Percentiles rank a stretch among this genome's conserved stretches.
Conservation (phyloP, 345 rosid species). For the Murraya paniculata region DNA sequence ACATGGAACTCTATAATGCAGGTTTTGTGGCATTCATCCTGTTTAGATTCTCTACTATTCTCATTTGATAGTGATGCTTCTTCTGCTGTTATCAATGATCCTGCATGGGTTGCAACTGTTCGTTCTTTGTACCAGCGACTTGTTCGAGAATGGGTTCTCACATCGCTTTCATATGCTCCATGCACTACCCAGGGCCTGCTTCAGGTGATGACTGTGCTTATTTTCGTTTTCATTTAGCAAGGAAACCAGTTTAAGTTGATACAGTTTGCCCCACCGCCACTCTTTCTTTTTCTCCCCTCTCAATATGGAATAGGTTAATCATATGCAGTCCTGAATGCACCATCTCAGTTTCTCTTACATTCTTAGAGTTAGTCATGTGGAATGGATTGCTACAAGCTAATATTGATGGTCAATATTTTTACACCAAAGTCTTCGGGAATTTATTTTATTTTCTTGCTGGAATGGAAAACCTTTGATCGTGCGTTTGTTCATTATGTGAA, state of each 20-base stretch:
- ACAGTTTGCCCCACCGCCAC: neutral
- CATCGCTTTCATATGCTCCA: conserved; percentile 93
- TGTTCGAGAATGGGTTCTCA: conserved; percentile 88
- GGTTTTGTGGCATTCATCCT: conserved; percentile 97
- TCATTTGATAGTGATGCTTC: conserved; percentile 67
- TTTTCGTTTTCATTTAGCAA: neutral
- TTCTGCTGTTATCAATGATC: conserved; percentile 80
- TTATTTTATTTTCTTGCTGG: neutral
- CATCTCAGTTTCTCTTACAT: neutral
- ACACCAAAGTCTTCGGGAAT: neutral
- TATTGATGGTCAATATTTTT: neutral
- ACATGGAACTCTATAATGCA: conserved; percentile 35
- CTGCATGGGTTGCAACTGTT: conserved; percentile 75
- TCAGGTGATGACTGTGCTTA: conserved; percentile 52
- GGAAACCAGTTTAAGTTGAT: neutral
- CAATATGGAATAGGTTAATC: neutral
- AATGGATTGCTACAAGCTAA: neutral
- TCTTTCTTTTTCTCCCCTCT: neutral
- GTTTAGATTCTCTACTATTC: conserved; percentile 81
- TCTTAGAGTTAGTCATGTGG: neutral
- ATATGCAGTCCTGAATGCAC: neutral
- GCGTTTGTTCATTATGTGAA: neutral
- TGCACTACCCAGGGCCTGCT: conserved; percentile 99
- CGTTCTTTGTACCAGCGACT: conserved; percentile 83
- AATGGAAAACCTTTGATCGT: neutral